Evolutionary conservation across 2,329 filamentous ascomycete species (phyloP).

Genomic region (Hymenoscyphus occultus): DNA sequence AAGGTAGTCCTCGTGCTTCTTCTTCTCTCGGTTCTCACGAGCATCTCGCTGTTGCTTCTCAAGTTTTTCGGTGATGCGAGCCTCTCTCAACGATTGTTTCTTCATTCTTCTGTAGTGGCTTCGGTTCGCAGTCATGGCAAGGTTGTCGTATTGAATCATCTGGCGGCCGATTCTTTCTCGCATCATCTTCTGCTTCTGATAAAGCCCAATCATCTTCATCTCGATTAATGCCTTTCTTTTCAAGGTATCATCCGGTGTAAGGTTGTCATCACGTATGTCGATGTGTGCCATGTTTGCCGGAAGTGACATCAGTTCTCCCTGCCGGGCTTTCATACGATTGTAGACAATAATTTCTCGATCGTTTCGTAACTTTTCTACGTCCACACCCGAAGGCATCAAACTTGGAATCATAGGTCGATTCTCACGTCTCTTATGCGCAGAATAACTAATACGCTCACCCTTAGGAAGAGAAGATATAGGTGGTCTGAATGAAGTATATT

Average conservation of each 20-base stretch:
- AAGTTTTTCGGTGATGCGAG: slow-evolving; percentile 95
- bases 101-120: slow-evolving; percentile 89
- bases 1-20: slow-evolving; percentile 92
- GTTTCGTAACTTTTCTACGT: slow-evolving; percentile 79
- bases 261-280: slow-evolving; percentile 70
- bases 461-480: slow-evolving; percentile 52
- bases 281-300: slow-evolving; percentile 84
- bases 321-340: slow-evolving; percentile 83
- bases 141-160: slow-evolving; percentile 93
- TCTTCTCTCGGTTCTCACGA: slow-evolving; percentile 93
- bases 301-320: slow-evolving; percentile 77
- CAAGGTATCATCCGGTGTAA: slow-evolving; percentile 72
- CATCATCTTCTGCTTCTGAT: slow-evolving; percentile 82
- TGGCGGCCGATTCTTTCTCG: slow-evolving; percentile 84
- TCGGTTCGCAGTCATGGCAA: slow-evolving; percentile 95
- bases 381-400: slow-evolving; percentile 83
- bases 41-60: slow-evolving; percentile 98
- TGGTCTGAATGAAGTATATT: slow-evolving; percentile 59
- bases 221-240: slow-evolving; percentile 92
- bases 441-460: slow-evolving; percentile 64
- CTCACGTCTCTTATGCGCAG: slow-evolving; percentile 71
- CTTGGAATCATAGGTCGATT: slow-evolving; percentile 80
- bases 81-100: slow-evolving; percentile 94
- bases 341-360: slow-evolving; percentile 86
- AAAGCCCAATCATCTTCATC: slow-evolving; percentile 85